phyloP scores from a whole-genome alignment of 768 basidiomycete species.

The Crepidotus variabilis region DNA sequence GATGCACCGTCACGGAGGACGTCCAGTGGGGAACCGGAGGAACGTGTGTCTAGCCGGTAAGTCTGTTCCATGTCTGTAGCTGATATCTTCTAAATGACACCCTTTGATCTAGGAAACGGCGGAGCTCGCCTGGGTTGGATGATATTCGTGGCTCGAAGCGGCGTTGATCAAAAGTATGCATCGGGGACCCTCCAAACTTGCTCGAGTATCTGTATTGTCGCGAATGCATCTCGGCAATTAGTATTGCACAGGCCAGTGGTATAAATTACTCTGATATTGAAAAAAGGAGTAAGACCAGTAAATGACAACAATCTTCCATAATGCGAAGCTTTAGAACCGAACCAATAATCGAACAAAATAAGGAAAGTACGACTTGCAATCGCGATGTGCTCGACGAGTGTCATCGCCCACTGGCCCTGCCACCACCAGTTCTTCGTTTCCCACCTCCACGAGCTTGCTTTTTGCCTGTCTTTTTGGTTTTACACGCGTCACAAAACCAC shows the following conservation, averaged over 20 bases:
- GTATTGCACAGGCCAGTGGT: no score
- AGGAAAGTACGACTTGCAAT: no score
- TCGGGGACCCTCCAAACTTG: background rate
- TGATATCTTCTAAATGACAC: background rate
- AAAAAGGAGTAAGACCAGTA: no score
- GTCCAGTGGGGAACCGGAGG: constrained; percentile 65
- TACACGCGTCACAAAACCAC: constrained; percentile 77
- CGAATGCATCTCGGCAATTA: background rate
- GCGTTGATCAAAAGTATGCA: constrained; percentile 38
- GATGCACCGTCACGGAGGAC: constrained; percentile 52
- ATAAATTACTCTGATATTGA: no score
- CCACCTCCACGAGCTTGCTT: constrained; percentile 45
- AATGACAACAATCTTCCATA: no score
- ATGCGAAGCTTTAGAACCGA: background rate
- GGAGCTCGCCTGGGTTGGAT: constrained; percentile 69
- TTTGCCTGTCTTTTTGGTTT: constrained; percentile 49
- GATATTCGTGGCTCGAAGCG: constrained; percentile 68
- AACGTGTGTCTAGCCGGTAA: constrained; percentile 57
- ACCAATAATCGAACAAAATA: constrained; percentile 4
- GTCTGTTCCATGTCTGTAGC: constrained; percentile 15
- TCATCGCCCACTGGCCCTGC: constrained; percentile 23
- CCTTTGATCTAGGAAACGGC: constrained; percentile 52
- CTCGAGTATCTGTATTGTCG: constrained; percentile 4
- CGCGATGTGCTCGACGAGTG: no score
- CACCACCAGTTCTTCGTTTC: constrained; percentile 38